A percentile compares a stretch with the other conserved stretches of the same genome.
phyloP scores from a whole-genome alignment of 2,329 filamentous ascomycete genomes.

The Colletotrichum coccodes region DNA sequence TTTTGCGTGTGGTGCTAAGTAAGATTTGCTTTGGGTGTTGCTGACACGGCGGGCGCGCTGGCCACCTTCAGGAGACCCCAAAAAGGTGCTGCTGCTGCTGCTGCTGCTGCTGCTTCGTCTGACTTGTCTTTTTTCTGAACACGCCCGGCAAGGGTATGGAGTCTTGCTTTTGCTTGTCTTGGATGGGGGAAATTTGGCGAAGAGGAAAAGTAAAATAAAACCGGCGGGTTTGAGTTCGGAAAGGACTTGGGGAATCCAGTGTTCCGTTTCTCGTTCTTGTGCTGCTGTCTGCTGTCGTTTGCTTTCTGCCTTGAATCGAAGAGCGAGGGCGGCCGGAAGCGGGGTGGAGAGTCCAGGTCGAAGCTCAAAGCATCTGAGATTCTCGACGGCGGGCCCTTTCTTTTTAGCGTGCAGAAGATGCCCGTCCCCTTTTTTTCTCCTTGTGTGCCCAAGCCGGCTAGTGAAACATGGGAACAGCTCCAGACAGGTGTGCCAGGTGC shows the following conservation, averaged over 20 bases:
- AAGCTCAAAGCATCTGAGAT: conserved; percentile 29
- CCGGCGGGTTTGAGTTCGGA: conserved; percentile 7
- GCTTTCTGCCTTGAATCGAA: conserved; percentile 4
- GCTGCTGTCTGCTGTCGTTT: conserved; percentile 10
- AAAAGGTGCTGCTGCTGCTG: conserved; percentile 1
- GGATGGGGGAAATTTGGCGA: neutral
- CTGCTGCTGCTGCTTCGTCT: conserved; percentile 10
- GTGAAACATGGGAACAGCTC: conserved; percentile 30
- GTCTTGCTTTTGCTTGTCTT: neutral
- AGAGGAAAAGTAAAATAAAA: neutral
- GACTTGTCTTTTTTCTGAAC: conserved; percentile 10
- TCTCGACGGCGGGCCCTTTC: conserved; percentile 31
- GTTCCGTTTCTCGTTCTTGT: neutral
- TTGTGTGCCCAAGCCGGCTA: conserved; percentile 23
- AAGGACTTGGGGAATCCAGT: neutral
- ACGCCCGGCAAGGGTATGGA: conserved; percentile 12
- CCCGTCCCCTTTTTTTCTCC: conserved; percentile 29
- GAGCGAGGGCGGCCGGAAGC: conserved; percentile 25
- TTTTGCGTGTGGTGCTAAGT: conserved; percentile 10
- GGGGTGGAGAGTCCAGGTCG: conserved; percentile 28
- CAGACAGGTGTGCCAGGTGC: conserved; percentile 12
- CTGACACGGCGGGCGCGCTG: conserved; percentile 14
- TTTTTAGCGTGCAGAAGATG: conserved; percentile 32
- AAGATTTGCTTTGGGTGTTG: conserved; percentile 11
- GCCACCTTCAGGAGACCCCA: conserved; percentile 14